Conservation (phyloP, 169 alveolate genomes). For the Babesia bovis region DNA sequence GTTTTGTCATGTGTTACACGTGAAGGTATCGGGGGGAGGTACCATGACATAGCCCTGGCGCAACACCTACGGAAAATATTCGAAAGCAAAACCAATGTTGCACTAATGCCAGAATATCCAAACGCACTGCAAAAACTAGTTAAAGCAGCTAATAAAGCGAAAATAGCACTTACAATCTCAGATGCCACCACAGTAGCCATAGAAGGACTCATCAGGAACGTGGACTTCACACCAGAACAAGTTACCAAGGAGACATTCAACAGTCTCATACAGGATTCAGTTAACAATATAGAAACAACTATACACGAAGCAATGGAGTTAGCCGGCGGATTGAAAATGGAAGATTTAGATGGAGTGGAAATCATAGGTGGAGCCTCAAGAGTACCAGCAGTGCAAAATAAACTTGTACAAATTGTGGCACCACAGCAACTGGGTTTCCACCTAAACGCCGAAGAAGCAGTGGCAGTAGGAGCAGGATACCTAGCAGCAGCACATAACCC, state of each 20-base stretch:
- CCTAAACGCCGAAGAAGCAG: constrained; percentile 78
- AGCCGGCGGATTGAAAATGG: constrained; percentile 62
- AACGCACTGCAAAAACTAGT: constrained; percentile 51
- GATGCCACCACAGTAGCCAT: constrained; percentile 31
- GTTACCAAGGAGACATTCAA: constrained; percentile 70
- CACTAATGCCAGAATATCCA: constrained; percentile 63
- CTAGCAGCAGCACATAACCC: constrained; percentile 77
- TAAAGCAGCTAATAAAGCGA: constrained; percentile 49
- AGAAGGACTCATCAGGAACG: constrained; percentile 44
- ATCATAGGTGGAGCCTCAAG: constrained; percentile 78
- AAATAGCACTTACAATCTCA: constrained; percentile 37
- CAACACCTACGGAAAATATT: constrained; percentile 37
- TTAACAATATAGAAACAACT: constrained; percentile 61
- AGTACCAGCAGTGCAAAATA: constrained; percentile 71
- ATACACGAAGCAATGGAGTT: constrained; percentile 65
- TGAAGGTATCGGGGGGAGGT: constrained; percentile 58
- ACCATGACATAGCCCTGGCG: constrained; percentile 53
- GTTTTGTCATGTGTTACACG: constrained; percentile 35
- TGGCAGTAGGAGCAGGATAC: constrained; percentile 76
- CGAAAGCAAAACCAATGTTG: constrained; percentile 18
- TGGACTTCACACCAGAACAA: constrained; percentile 19
- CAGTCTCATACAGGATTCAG: constrained; percentile 49
- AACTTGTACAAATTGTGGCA: constrained; percentile 59
- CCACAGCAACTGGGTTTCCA: constrained; percentile 78
- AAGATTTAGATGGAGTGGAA: constrained; percentile 76